Percentiles rank a stretch among this genome's conserved stretches.
Conservation (phyloP, 1,139 yeast species). For the Scheffersomyces quercinus region DNA sequence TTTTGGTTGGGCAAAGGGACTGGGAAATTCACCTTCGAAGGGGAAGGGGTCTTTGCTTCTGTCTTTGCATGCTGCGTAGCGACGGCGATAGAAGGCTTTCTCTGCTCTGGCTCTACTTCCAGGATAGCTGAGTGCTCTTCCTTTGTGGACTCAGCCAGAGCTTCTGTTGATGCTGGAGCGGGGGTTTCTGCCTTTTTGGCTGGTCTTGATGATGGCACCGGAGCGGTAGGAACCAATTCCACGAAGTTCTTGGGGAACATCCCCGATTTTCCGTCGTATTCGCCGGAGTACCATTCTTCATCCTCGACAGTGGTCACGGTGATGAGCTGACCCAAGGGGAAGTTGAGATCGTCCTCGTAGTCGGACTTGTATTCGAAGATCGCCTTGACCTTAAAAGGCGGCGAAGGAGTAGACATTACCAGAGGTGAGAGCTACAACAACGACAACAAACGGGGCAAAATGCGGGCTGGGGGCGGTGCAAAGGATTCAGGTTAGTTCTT, state of each 20-base stretch:
- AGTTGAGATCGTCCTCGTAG: conserved; percentile 80
- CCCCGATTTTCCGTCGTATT: conserved; percentile 59
- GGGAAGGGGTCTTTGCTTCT: neutral
- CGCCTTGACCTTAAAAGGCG: conserved; percentile 74
- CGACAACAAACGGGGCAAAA: too few relatives aligned
- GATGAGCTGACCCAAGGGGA: conserved; percentile 65
- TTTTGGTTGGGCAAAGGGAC: conserved; percentile 26
- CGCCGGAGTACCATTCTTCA: conserved; percentile 88
- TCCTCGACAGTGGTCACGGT: conserved; percentile 79
- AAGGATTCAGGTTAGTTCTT: too few relatives aligned
- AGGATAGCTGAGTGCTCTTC: neutral
- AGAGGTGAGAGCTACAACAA: too few relatives aligned
- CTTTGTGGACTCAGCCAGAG: conserved; percentile 5
- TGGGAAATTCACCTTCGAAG: neutral
- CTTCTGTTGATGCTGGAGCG: conserved; percentile 2
- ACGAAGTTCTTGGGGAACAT: conserved; percentile 91
- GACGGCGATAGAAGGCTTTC: neutral
- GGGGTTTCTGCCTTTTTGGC: conserved; percentile 1
- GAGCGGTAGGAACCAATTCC: conserved; percentile 26
- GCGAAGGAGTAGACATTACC: conserved; percentile 12
- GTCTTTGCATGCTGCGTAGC: neutral
- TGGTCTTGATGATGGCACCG: conserved; percentile 10
- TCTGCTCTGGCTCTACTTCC: conserved; percentile 4
- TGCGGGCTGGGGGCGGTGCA: too few relatives aligned
- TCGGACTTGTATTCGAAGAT: conserved; percentile 74